Percentiles rank a stretch among this genome's conserved stretches.
Evolutionary conservation across 2,329 filamentous ascomycete genomes (phyloP).

Genomic region (Pochonia chlamydosporia): DNA sequence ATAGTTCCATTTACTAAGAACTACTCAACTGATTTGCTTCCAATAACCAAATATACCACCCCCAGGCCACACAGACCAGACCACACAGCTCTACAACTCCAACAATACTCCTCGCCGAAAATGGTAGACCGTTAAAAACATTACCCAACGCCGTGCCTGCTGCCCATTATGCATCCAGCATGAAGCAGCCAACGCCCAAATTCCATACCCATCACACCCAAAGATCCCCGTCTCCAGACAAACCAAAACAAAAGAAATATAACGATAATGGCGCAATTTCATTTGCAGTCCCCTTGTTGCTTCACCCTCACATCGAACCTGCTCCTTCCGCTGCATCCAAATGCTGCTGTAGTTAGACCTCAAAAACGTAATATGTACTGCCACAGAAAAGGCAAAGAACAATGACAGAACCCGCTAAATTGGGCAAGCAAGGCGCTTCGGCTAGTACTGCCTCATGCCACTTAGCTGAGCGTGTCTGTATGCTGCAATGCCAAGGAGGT

Average conservation of each 20-base stretch:
- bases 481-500: neutral
- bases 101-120: neutral
- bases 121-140: neutral
- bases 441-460: too few species aligned
- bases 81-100: neutral
- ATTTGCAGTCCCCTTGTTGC: neutral
- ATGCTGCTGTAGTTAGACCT: neutral
- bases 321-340: neutral
- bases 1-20: neutral
- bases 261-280: neutral
- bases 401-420: neutral
- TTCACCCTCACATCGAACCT: neutral
- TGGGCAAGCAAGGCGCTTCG: neutral
- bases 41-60: neutral
- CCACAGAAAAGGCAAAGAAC: neutral
- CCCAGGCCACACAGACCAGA: too few species aligned
- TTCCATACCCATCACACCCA: neutral
- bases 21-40: neutral
- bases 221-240: neutral
- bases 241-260: neutral
- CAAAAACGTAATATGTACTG: neutral
- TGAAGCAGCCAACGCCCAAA: slow-evolving; percentile 4
- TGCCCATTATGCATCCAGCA: slow-evolving; percentile 5
- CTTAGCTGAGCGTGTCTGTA: neutral
- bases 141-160: slow-evolving; percentile 4